Evolutionary conservation across 805 yeast species (phyloP), one percentile per base, ranked within the genome.

Genomic region (Suhomyces tanzawaensis): DNA sequence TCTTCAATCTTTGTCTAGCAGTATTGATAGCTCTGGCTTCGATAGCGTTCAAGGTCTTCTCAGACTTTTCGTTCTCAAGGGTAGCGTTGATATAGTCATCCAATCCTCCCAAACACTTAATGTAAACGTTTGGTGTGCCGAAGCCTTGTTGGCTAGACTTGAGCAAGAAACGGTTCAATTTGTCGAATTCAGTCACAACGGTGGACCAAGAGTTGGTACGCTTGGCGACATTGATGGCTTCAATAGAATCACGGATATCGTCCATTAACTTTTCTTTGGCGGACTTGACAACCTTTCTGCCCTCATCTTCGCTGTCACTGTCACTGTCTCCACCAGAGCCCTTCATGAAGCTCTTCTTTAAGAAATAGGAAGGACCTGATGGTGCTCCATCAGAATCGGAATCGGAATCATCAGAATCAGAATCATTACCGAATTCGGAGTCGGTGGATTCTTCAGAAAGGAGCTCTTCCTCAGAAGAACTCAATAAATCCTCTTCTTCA

Each of bases 181-280:
- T 81, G 57, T 93, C 98, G 52, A 89, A 86, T 53, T 86, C 95
- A 32, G 70, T 64, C 36, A 82, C 75, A 31, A 85, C 82, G 28
- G 75, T 69, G 39, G 81, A 74, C 96, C 96, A 91, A 64, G 86
- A 91, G 54, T 78, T 79, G 48, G 76, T 74, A 64, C 77, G 75
- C 53, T 79, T 80, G 35, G 82, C 80, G 42, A 75, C 74, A 55
- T 82, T 89, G 53, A 89, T 78, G 36, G 78, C 73, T 53, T 79
- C 82, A 50, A 82, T 76, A 23, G 77, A 64, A 18, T 72, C 71
- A 51, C 77, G 81, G 68, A 93, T 76, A 62, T 93, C 99, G 58
- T 89, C 97, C 51, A 89, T 62, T 44, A 89, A 74, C 71, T 91
- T 93, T 48, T 90, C 98, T 67, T 84, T 87, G 37, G 97, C 96